These are phyloP conservation scores for Xylaria sp. DNA, from an alignment of 2,329 filamentous ascomycete genomes.

Conservation along the genomic window DNA sequence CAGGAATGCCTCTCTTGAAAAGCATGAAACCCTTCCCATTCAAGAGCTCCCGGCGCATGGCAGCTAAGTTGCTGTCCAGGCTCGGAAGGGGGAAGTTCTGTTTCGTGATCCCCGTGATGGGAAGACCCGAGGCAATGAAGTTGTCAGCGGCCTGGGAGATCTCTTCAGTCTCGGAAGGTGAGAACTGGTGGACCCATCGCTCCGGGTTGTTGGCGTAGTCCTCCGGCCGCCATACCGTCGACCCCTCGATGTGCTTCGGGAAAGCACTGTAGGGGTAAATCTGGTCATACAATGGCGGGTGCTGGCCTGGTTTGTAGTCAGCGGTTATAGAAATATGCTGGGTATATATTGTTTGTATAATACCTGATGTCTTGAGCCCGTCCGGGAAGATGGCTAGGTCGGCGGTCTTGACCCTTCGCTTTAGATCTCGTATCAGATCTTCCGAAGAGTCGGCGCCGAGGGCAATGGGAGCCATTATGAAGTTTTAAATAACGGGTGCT, in stretches of 20 bases:
- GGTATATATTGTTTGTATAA: neutral
- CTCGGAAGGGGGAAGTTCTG: constrained; percentile 66
- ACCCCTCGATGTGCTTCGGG: constrained; percentile 67
- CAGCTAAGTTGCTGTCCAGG: constrained; percentile 57
- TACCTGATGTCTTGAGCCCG: constrained; percentile 62
- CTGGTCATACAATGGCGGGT: constrained; percentile 66
- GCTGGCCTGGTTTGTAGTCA: constrained; percentile 59
- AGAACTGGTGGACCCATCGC: constrained; percentile 72
- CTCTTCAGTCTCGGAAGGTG: constrained; percentile 64
- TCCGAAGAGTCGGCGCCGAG: constrained; percentile 31
- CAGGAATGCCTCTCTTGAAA: constrained; percentile 80
- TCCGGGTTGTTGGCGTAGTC: constrained; percentile 67
- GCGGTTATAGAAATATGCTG: constrained; percentile 32
- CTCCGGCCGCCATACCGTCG: constrained; percentile 69
- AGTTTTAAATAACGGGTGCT: neutral
- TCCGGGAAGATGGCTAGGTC: constrained; percentile 62
- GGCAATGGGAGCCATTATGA: constrained; percentile 38
- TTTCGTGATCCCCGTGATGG: constrained; percentile 67
- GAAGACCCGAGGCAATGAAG: constrained; percentile 63
- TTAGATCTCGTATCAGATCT: constrained; percentile 33
- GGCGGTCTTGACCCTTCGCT: constrained; percentile 33
- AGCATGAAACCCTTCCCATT: constrained; percentile 90
- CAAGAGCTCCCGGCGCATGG: constrained; percentile 69
- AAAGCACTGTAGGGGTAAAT: constrained; percentile 69
- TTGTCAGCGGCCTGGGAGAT: constrained; percentile 65